Percentiles rank a stretch among this genome's conserved stretches.
Evolutionary conservation across 176 grass and related monocot genomes (phyloP).

Genomic region (Triticum monococcum): DNA sequence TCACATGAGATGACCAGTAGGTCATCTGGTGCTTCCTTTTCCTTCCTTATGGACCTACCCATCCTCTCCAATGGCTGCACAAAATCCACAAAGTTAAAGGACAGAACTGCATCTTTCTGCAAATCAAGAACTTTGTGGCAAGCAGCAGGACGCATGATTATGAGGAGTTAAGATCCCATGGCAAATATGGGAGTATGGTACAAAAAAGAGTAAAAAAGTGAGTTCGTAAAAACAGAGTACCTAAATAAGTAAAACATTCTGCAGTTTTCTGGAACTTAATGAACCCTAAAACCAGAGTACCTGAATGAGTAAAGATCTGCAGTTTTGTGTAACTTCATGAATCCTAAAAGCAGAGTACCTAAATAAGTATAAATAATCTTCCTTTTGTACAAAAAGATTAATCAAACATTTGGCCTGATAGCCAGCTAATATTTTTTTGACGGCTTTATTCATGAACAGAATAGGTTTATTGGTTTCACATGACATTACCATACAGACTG

Average conservation of each 20-base stretch:
- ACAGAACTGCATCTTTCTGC: neutral
- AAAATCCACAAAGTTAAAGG: constrained; percentile 4
- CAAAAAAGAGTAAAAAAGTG: constrained; percentile 19
- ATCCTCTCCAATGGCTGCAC: constrained; percentile 74
- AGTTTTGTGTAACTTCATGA: neutral
- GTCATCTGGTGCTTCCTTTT: constrained; percentile 52
- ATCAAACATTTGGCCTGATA: neutral
- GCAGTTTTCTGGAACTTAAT: neutral
- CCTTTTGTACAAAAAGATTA: neutral
- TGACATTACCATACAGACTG: neutral
- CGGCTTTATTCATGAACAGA: neutral
- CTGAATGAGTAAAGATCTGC: neutral
- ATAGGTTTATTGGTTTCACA: constrained; percentile 10
- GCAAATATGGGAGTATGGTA: neutral
- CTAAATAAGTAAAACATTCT: neutral
- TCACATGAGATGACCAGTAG: constrained; percentile 82
- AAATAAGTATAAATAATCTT: neutral
- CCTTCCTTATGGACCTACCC: constrained; percentile 66
- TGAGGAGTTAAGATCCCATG: neutral
- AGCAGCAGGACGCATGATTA: neutral
- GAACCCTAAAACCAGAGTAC: neutral
- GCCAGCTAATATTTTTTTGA: neutral
- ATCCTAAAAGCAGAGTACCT: neutral
- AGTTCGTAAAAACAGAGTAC: neutral
- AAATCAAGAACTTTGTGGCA: neutral